Percentiles rank a stretch among this genome's conserved stretches.
phyloP scores from a whole-genome alignment of 1,139 yeast genomes.

The Diutina pseudorugosa region DNA sequence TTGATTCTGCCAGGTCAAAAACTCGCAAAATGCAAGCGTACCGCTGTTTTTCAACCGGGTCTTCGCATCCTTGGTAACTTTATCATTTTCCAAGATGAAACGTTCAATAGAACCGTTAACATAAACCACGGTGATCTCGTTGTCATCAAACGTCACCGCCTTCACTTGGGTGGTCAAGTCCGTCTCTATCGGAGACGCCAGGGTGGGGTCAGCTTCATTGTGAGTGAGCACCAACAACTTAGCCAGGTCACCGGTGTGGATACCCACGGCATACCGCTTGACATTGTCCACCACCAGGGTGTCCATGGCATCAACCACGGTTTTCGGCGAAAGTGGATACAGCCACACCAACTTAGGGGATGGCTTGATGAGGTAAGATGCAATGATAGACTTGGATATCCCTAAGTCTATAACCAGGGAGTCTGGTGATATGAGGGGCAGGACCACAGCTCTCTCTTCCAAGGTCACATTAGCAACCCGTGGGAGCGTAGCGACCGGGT shows the following conservation, averaged over 20 bases:
- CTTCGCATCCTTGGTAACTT: neutral
- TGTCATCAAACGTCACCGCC: neutral
- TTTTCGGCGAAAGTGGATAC: conserved; percentile 54
- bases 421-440: neutral
- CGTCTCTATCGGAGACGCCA: neutral
- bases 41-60: neutral
- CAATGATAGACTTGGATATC: conserved; percentile 64
- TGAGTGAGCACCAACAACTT: conserved; percentile 26
- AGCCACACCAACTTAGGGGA: conserved; percentile 74
- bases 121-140: neutral
- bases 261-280: conserved; percentile 27
- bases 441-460: neutral
- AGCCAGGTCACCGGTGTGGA: conserved; percentile 34
- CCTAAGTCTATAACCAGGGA: conserved; percentile 37
- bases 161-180: neutral
- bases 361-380: conserved; percentile 63
- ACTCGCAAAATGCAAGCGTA: neutral
- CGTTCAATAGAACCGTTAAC: neutral
- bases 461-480: neutral
- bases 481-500: conserved; percentile 2
- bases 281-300: conserved; percentile 11
- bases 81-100: neutral
- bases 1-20: neutral
- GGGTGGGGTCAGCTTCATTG: conserved; percentile 7
- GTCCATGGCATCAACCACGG: conserved; percentile 34